These are phyloP conservation scores for Nakataea oryzae DNA, from an alignment of 2,329 filamentous ascomycete species.

Conservation along the genomic window DNA sequence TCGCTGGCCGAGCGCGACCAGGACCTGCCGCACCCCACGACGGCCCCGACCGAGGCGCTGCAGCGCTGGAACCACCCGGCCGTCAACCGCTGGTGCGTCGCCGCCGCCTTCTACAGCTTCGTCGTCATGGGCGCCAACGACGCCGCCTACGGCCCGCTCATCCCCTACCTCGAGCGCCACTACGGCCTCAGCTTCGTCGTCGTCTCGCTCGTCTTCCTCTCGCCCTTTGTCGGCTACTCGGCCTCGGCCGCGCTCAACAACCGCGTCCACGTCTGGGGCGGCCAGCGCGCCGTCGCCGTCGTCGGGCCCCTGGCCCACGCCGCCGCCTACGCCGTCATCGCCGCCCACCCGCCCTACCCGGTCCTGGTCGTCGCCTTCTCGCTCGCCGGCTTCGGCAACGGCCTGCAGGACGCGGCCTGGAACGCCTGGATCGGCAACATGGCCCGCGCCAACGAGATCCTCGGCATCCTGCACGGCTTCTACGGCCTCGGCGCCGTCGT, in stretches of 20 bases:
- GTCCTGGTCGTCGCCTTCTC: constrained; percentile 55
- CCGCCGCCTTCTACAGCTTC: constrained; percentile 50
- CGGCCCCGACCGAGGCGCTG: constrained; percentile 8
- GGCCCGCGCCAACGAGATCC: constrained; percentile 60
- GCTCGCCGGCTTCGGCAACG: constrained; percentile 61
- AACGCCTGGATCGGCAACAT: constrained; percentile 60
- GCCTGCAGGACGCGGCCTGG: constrained; percentile 51
- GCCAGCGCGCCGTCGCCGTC: constrained; percentile 62
- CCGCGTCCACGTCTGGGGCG: constrained; percentile 49
- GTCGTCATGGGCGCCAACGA: constrained; percentile 61
- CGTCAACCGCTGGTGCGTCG: constrained; percentile 46
- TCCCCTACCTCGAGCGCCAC: constrained; percentile 39
- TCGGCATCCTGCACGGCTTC: constrained; percentile 61
- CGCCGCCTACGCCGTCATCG: constrained; percentile 52
- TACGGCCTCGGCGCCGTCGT: constrained; percentile 65
- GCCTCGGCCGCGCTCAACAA: constrained; percentile 55
- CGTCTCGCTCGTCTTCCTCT: constrained; percentile 56
- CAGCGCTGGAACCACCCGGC: constrained; percentile 56
- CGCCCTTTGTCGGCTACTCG: constrained; percentile 56
- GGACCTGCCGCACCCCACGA: constrained; percentile 5
- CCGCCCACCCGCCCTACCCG: constrained; percentile 59
- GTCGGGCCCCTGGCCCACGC: constrained; percentile 53
- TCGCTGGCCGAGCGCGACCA: constrained; percentile 1
- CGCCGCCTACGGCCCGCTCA: constrained; percentile 40
- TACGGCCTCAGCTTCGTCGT: constrained; percentile 52